These are phyloP conservation scores for Wickerhamiella sergipiensis DNA, from an alignment of 805 yeast species.

Conservation along the genomic window DNA sequence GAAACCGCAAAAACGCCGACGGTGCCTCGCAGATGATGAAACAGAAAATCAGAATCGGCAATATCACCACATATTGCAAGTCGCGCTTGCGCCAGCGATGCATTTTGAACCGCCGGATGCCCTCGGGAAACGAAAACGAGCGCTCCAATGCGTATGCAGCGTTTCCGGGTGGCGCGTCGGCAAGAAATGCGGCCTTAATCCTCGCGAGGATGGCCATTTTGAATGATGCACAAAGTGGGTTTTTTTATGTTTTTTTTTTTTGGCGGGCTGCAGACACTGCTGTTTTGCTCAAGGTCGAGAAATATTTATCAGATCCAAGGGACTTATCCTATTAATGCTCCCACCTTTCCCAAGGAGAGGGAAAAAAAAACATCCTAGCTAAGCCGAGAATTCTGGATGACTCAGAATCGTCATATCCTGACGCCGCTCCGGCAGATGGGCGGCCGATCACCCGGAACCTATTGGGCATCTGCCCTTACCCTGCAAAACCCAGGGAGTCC, in stretches of 20 bases:
- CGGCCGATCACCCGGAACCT: too few species aligned
- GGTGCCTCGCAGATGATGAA: conserved; percentile 26
- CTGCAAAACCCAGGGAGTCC: too few species aligned
- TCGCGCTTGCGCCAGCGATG: conserved; percentile 31
- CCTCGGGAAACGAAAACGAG: conserved; percentile 23
- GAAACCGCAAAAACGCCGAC: conserved; percentile 19
- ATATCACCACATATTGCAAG: conserved; percentile 35
- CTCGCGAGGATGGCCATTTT: conserved; percentile 14
- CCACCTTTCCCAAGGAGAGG: background rate
- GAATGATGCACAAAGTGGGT: background rate
- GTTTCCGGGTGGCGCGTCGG: conserved; percentile 26
- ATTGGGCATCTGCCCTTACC: too few species aligned
- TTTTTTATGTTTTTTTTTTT: background rate
- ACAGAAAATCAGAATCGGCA: conserved; percentile 37
- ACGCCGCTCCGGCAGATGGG: too few species aligned
- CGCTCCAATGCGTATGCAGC: conserved; percentile 21
- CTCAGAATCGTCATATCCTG: background rate
- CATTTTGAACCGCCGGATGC: conserved; percentile 20
- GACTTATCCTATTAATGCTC: background rate
- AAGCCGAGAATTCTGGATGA: background rate
- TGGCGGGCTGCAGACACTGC: too few species aligned
- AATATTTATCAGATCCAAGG: background rate
- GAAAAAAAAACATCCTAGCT: background rate
- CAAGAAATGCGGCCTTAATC: conserved; percentile 19
- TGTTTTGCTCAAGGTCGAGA: background rate